Evolutionary conservation across 2,329 filamentous ascomycete species (phyloP).

Genomic region (Cladosporium sp.): DNA sequence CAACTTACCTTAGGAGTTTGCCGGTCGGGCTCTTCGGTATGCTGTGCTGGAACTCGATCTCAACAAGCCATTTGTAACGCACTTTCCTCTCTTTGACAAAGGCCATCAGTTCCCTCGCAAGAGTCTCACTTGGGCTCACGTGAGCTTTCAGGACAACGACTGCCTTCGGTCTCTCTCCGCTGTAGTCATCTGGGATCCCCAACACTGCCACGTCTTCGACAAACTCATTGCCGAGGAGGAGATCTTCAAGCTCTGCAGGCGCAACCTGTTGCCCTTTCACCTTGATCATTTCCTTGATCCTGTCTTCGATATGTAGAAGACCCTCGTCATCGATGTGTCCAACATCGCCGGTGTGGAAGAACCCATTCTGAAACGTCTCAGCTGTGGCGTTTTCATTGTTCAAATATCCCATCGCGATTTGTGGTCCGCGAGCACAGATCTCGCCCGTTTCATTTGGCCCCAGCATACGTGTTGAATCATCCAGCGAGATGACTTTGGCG

Average conservation of each 20-base stretch:
- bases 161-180: slow-evolving; percentile 59
- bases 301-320: slow-evolving; percentile 59
- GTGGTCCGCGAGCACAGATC: slow-evolving; percentile 38
- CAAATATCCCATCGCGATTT: slow-evolving; percentile 42
- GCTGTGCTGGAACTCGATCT: slow-evolving; percentile 56
- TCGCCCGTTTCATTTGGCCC: slow-evolving; percentile 54
- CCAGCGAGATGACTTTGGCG: slow-evolving; percentile 58
- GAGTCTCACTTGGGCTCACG: slow-evolving; percentile 24
- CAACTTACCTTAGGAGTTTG: neutral
- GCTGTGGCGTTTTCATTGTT: slow-evolving; percentile 35
- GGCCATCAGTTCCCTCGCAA: slow-evolving; percentile 53
- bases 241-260: slow-evolving; percentile 63
- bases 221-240: slow-evolving; percentile 56
- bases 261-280: slow-evolving; percentile 63
- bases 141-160: slow-evolving; percentile 50
- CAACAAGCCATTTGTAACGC: slow-evolving; percentile 68
- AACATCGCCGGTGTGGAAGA: slow-evolving; percentile 60
- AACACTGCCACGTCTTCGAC: slow-evolving; percentile 61
- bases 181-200: slow-evolving; percentile 55
- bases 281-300: slow-evolving; percentile 68
- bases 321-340: slow-evolving; percentile 58
- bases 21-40: slow-evolving; percentile 16
- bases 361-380: slow-evolving; percentile 51
- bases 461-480: slow-evolving; percentile 49
- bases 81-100: slow-evolving; percentile 68